Percentiles rank a stretch among this genome's conserved stretches.
Conservation (phyloP, 306 rosid species). For the Ammopiptanthus mongolicus region DNA sequence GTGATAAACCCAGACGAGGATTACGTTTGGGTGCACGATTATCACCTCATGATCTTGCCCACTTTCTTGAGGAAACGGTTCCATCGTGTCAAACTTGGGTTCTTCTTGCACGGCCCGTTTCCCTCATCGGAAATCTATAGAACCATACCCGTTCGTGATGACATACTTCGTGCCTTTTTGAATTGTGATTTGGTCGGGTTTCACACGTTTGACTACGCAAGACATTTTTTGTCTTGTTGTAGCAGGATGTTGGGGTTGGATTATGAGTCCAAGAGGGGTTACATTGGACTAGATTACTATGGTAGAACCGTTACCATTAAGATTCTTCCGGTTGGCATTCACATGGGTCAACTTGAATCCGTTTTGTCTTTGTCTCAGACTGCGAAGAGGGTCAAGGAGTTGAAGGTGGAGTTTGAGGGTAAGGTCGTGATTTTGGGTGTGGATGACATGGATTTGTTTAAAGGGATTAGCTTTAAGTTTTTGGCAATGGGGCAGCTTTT, state of each 20-base stretch:
- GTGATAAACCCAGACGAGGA: conserved; percentile 59
- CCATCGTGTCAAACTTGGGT: conserved; percentile 53
- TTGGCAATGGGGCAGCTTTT: conserved; percentile 54
- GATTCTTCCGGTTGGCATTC: conserved; percentile 65
- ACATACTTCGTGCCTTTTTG: conserved; percentile 45
- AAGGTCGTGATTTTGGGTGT: conserved; percentile 55
- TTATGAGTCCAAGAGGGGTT: conserved; percentile 68
- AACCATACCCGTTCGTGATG: conserved; percentile 54
- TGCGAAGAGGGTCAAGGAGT: conserved; percentile 29
- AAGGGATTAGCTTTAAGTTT: conserved; percentile 69
- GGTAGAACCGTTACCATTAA: conserved; percentile 65
- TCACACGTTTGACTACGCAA: conserved; percentile 68
- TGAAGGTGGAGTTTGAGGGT: conserved; percentile 38
- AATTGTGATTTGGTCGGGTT: conserved; percentile 75
- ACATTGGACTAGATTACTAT: conserved; percentile 62
- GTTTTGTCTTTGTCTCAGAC: conserved; percentile 35
- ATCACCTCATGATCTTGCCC: conserved; percentile 69
- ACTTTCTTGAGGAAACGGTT: conserved; percentile 48
- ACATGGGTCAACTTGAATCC: conserved; percentile 56
- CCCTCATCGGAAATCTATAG: conserved; percentile 64
- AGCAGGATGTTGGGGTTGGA: conserved; percentile 70
- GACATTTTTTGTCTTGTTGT: conserved; percentile 71
- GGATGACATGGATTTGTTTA: conserved; percentile 71
- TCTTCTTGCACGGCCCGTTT: conserved; percentile 58
- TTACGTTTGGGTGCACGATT: conserved; percentile 72